Evolutionary conservation across 2,329 filamentous ascomycete genomes (phyloP), one percentile per base, ranked within the genome.

Genomic region (Penicillium capsulatum): DNA sequence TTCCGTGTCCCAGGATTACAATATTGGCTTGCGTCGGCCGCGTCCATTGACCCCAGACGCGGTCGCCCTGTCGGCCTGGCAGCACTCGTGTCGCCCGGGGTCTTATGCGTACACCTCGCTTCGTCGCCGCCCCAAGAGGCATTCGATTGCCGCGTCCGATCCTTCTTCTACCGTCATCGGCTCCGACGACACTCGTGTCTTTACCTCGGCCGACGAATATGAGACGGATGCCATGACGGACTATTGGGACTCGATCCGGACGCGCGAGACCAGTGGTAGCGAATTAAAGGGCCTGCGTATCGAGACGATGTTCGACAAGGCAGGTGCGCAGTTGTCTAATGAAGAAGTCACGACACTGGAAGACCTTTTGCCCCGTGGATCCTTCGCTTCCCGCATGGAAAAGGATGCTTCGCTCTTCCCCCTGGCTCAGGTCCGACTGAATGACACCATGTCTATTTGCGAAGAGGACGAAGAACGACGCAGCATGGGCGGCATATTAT

Each of bases 261-360:
- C 79, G 7, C 70, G 76, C 51, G 73, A 73, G 36, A 79, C 76
- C 11, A 69, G 71, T 46, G 75, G 71, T 38, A 69, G 65, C 53
- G 73, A 71, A 29, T 65, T 71, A 44, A 70, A 75, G 51, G 74
- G 76, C 30, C 72, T 77, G 45, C 74, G 73, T 34, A 80, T 83
- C 42, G 77, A 82, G 51, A 79, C 75, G 8, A 79, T 83, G 52
- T 82, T 83, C 58, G 76, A 80, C 58, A 75, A 78, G 53, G 72
- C 67, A 43, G 46, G 59, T 6, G 55, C 63, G 11, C 53, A 57
- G 17, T 34, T 55, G 31, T 63, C 59, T 32, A 68, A 69, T 47
- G 56, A 64, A 45, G 71, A 66, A 51, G 52, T 70, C 36, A 60
- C 67, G 37, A 64, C 66, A 39, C 60, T 77, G 31, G 66, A 70